These are phyloP conservation scores for Papiliotrema flavescens DNA, from an alignment of 1,284 basidiomycete species.

Conservation along the genomic window DNA sequence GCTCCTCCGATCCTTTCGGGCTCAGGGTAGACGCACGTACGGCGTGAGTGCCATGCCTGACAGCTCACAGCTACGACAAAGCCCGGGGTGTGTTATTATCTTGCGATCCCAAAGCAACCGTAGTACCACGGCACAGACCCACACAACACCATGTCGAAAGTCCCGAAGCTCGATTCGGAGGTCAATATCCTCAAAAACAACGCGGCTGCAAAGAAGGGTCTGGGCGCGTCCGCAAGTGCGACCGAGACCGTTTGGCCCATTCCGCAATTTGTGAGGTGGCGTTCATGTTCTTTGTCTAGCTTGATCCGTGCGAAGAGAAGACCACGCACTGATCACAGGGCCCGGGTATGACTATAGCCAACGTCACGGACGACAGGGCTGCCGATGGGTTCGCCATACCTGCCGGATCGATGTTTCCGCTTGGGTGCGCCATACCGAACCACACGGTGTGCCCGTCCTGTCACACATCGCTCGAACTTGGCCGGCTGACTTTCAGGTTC, in stretches of 20 bases:
- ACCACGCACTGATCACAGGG: constrained; percentile 20
- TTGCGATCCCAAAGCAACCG: too few relatives aligned
- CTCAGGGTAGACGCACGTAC: too few relatives aligned
- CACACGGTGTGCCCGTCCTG: constrained; percentile 3
- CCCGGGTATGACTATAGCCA: constrained; percentile 28
- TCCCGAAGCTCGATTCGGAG: constrained; percentile 21
- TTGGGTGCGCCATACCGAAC: constrained; percentile 32
- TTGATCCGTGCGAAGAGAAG: too few relatives aligned
- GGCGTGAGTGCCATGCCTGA: too few relatives aligned
- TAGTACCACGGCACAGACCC: too few relatives aligned
- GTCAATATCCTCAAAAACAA: constrained; percentile 35
- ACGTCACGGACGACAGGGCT: constrained; percentile 26
- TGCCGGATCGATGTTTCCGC: constrained; percentile 37
- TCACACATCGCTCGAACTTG: not conserved
- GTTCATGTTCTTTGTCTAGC: not conserved
- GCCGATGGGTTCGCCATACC: constrained; percentile 33
- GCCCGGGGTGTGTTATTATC: too few relatives aligned
- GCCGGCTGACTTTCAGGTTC: constrained; percentile 1
- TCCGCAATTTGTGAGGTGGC: constrained; percentile 27
- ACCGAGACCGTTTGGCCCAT: constrained; percentile 35
- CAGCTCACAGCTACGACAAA: too few relatives aligned
- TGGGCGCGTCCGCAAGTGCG: constrained; percentile 62
- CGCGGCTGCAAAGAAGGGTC: constrained; percentile 33
- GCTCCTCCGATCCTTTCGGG: too few relatives aligned
- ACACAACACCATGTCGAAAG: not conserved